Percentiles rank a stretch among this genome's conserved stretches.
Conservation (phyloP, 495 filamentous ascomycete species). For the Cryomyces minteri region DNA sequence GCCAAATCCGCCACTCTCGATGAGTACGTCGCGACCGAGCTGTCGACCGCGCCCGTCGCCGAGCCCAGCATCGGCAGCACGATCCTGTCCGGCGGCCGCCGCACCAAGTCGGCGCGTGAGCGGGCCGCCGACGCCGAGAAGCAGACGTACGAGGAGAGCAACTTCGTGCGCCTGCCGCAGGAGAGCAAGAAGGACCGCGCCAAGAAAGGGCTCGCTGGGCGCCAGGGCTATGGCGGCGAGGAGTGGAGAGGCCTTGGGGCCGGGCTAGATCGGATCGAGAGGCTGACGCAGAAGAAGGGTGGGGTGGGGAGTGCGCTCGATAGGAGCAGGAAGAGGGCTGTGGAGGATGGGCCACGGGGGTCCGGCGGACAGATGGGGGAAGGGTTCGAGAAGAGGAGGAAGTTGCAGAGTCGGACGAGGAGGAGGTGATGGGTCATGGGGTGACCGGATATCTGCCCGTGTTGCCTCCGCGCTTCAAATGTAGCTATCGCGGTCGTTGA, state of each 20-base stretch:
- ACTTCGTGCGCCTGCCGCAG: constrained; percentile 68
- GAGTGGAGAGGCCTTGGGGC: constrained; percentile 65
- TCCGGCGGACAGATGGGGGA: constrained; percentile 43
- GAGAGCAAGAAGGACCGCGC: constrained; percentile 57
- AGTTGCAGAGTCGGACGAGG: constrained; percentile 23
- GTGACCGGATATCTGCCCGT: too few relatives aligned
- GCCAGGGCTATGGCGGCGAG: constrained; percentile 58
- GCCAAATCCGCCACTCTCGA: constrained; percentile 63
- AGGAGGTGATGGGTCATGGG: not conserved
- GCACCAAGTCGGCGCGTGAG: constrained; percentile 51
- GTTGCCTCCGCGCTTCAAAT: too few relatives aligned
- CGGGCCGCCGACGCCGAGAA: constrained; percentile 52
- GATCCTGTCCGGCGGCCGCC: constrained; percentile 52
- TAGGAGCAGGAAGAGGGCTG: constrained; percentile 59
- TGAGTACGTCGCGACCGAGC: constrained; percentile 65
- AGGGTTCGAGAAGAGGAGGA: constrained; percentile 54
- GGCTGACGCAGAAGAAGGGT: constrained; percentile 43
- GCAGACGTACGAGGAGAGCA: constrained; percentile 65
- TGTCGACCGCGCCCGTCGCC: constrained; percentile 57
- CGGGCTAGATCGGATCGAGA: constrained; percentile 59
- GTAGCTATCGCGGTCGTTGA: too few relatives aligned
- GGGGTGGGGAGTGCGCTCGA: constrained; percentile 46
- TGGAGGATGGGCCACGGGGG: constrained; percentile 38
- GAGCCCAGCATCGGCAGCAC: constrained; percentile 73
- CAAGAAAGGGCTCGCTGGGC: constrained; percentile 29